Base-by-base conservation (phyloP, 768 basidiomycete genomes). In the Kwoniella sp. region DNA sequence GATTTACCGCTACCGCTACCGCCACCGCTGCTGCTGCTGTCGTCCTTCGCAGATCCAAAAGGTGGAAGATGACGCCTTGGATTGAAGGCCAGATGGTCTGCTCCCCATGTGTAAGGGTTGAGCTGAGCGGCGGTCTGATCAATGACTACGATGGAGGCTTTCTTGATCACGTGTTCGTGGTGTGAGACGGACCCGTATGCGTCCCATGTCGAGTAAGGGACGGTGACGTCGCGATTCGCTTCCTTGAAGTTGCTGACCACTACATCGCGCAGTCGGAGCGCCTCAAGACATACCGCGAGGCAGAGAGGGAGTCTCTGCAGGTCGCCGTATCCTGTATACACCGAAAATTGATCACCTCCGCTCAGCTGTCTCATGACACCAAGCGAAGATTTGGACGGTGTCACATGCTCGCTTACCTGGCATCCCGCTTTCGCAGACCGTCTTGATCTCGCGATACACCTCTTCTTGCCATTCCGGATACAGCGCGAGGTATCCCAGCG, bases 381-480 rank as follows among this genome's bases (percentile, higher is more conserved):
- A n/a, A 45, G 41, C 41, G n/a, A n/a, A n/a, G 41, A 11, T 11
- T n/a, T 11, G 41, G n/a, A n/a, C n/a, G n/a, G n/a, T n/a, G n/a
- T n/a, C n/a, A n/a, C n/a, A n/a, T 30, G 58, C 29, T 1, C 28
- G 58, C 72, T 64, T n/a, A 73, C 72, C 62, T 23, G 72, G 69
- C 25, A 41, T 23, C 12, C 51, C 64, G 8, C 58, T 66, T 8
- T 71, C 71, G 25, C 68, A 69, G 3, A 69, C 71, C 3, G 63
- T 38, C 8, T 28, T 26, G 28, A 78, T 53, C 55, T 79, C 73
- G 25, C 73, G 51, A 57, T 61, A 65, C 12, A 80, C 34, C 51
- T 61, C 65, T 22, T 79, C 74, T 62, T 80, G 79, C 51, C 66
- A 66, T 20, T 74, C 68, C 8, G 76, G 79, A 52, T 79, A 67